These are phyloP conservation scores for Ustilago loliicola DNA, from an alignment of 1,284 basidiomycete genomes.

Conservation along the genomic window DNA sequence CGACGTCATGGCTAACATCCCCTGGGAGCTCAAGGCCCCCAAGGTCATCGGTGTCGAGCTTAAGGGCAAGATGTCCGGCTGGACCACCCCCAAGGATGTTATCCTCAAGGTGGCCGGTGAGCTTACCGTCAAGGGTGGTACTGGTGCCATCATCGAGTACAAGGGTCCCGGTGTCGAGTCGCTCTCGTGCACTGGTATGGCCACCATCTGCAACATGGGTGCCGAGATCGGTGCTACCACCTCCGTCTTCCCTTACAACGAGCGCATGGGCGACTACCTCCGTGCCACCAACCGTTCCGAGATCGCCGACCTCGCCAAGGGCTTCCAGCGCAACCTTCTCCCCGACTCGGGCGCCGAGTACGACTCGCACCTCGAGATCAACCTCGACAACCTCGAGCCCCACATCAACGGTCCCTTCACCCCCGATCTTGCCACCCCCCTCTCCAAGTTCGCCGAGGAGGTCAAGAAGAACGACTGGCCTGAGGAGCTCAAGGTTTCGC, in stretches of 20 bases:
- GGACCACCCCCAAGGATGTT: slow-evolving; percentile 90
- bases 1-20: slow-evolving; percentile 96
- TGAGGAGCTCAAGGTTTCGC: slow-evolving; percentile 92
- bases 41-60: slow-evolving; percentile 99
- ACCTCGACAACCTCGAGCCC: slow-evolving; percentile 95
- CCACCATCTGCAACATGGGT: slow-evolving; percentile 99
- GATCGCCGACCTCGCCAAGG: slow-evolving; percentile 89
- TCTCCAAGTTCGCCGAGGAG: slow-evolving; percentile 92
- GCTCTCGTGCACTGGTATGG: slow-evolving; percentile 98
- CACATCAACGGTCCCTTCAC: slow-evolving; percentile 95
- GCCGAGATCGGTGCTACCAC: slow-evolving; percentile 99
- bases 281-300: slow-evolving; percentile 90
- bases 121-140: slow-evolving; percentile 71
- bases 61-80: slow-evolving; percentile 92
- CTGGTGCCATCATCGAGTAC: slow-evolving; percentile 71
- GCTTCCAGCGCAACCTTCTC: slow-evolving; percentile 90
- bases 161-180: slow-evolving; percentile 84
- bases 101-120: slow-evolving; percentile 70
- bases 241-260: slow-evolving; percentile 98
- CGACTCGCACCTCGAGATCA: slow-evolving; percentile 93
- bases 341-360: slow-evolving; percentile 93
- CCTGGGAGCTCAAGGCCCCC: slow-evolving; percentile 99
- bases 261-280: slow-evolving; percentile 92
- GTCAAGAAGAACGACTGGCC: slow-evolving; percentile 98
- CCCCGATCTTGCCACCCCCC: slow-evolving; percentile 75